A percentile compares a stretch with the other conserved stretches of the same genome.
phyloP scores from a whole-genome alignment of 78 protist genomes.

The Acrasis kona region DNA sequence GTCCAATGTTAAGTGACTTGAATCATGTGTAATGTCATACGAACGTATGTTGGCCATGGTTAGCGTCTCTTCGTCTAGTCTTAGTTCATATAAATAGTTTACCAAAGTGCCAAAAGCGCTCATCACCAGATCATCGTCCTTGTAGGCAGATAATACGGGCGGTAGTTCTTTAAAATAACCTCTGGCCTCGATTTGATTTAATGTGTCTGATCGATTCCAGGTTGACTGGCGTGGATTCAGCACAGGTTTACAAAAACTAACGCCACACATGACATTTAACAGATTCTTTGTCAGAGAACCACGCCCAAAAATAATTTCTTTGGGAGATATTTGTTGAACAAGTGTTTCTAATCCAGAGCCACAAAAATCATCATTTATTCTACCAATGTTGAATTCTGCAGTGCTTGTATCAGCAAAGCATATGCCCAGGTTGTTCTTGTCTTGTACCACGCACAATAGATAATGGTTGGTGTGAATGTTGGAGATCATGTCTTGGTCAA shows the following conservation, averaged over 20 bases:
- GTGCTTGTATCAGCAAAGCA: background rate
- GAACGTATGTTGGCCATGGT: constrained; percentile 8
- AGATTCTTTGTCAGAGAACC: background rate
- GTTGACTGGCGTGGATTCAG: constrained; percentile 31
- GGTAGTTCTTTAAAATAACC: constrained; percentile 50
- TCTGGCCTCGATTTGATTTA: constrained; percentile 53
- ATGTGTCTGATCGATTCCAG: constrained; percentile 63
- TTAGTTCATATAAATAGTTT: background rate
- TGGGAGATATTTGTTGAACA: constrained; percentile 12
- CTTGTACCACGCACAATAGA: background rate
- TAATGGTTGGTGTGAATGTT: background rate
- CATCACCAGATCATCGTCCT: constrained; percentile 13
- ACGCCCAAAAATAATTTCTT: constrained; percentile 13
- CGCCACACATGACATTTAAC: constrained; percentile 17
- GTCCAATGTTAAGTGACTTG: background rate
- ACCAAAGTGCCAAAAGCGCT: constrained; percentile 16
- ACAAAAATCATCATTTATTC: background rate
- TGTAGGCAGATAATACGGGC: constrained; percentile 21
- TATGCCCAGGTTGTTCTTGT: background rate
- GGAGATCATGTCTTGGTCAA: background rate
- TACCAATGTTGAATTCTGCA: constrained; percentile 5
- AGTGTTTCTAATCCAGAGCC: constrained; percentile 5
- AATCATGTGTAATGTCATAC: background rate
- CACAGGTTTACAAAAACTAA: constrained; percentile 54
- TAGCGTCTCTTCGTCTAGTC: background rate